phyloP scores from a whole-genome alignment of 176 grass and related monocot genomes.

The Eremochloa ophiuroides region DNA sequence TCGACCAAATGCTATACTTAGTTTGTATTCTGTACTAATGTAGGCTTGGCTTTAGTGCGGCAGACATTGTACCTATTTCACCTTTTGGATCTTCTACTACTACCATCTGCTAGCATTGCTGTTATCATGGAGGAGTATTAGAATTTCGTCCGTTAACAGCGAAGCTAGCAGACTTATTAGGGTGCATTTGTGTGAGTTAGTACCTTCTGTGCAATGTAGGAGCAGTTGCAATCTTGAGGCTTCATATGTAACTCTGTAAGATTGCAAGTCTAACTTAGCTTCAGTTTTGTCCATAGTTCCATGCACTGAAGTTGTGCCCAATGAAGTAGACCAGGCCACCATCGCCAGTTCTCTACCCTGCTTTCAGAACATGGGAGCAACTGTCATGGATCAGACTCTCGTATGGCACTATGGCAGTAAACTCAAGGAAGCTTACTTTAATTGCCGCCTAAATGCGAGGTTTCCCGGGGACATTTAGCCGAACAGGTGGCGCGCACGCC shows the following conservation, averaged over 20 bases:
- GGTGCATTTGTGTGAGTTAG: background rate
- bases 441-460: background rate
- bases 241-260: conserved; percentile 2
- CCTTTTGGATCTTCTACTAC: background rate
- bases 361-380: background rate
- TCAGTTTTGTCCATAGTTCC: conserved; percentile 24
- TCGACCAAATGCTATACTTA: conserved; percentile 52
- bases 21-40: conserved; percentile 24
- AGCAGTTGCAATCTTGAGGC: background rate
- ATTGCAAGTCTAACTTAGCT: conserved; percentile 8
- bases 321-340: background rate
- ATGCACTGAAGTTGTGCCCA: background rate
- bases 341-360: background rate
- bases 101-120: conserved; percentile 55
- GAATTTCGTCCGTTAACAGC: conserved; percentile 37
- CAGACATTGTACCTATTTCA: background rate
- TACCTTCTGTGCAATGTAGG: conserved; percentile 21
- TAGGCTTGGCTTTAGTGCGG: conserved; percentile 28
- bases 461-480: conserved; percentile 24
- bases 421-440: background rate
- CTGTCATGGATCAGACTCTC: background rate
- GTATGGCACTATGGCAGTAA: background rate
- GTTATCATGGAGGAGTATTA: conserved; percentile 47
- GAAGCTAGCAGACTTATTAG: conserved; percentile 60
- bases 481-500: conserved; percentile 7